These are phyloP conservation scores for Yamadazyma taylorii DNA, from an alignment of 1,139 yeast genomes.

Conservation along the genomic window DNA sequence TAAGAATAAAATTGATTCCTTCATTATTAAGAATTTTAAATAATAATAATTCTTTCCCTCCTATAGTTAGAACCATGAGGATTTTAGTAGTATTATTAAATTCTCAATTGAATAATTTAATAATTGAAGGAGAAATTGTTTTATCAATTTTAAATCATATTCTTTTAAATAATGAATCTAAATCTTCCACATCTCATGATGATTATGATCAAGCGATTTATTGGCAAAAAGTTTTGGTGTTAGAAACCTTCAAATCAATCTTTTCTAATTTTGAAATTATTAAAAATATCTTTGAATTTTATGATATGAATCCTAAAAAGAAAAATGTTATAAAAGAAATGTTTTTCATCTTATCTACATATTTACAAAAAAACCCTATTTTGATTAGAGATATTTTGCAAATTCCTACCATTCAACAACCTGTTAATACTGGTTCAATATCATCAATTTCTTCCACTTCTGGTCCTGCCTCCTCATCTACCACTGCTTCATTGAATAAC, in stretches of 20 bases:
- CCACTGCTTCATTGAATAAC: neutral
- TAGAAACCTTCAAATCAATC: slow-evolving; percentile 68
- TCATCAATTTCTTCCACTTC: neutral
- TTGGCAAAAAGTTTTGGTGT: slow-evolving; percentile 74
- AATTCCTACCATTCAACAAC: slow-evolving; percentile 6
- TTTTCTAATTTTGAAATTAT: slow-evolving; percentile 57
- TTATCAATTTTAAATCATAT: slow-evolving; percentile 72
- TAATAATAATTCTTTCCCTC: slow-evolving; percentile 60
- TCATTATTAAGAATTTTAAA: slow-evolving; percentile 63
- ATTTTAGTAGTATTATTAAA: slow-evolving; percentile 61
- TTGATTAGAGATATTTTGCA: slow-evolving; percentile 30
- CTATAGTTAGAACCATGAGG: slow-evolving; percentile 72
- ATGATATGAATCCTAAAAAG: slow-evolving; percentile 58
- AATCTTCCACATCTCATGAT: neutral
- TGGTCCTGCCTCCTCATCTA: neutral
- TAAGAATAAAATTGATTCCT: slow-evolving; percentile 73
- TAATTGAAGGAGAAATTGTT: slow-evolving; percentile 79
- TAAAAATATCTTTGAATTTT: slow-evolving; percentile 54
- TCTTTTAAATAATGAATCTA: slow-evolving; percentile 30
- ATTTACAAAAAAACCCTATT: slow-evolving; percentile 16
- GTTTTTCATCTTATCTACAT: slow-evolving; percentile 44
- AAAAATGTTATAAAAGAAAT: slow-evolving; percentile 64
- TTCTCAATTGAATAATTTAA: slow-evolving; percentile 59
- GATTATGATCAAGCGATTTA: slow-evolving; percentile 8
- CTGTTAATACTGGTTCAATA: no score